Conservation (phyloP, 139 green algal species). For the Penium margaritaceum region DNA sequence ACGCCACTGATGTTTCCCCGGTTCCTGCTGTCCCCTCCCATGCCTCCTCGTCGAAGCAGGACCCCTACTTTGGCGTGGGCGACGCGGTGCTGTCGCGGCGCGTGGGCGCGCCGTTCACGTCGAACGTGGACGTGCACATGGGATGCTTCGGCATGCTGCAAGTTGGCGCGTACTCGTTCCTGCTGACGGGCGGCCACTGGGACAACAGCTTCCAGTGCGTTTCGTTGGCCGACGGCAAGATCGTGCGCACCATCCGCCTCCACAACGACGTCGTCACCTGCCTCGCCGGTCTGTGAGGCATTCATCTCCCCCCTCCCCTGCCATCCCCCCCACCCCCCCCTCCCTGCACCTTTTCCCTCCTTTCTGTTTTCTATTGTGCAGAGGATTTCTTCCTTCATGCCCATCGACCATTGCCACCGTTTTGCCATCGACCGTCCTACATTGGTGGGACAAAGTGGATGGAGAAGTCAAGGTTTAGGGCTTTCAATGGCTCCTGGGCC, state of each 20-base stretch:
- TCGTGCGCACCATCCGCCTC: constrained; percentile 51
- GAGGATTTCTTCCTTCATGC: too few relatives aligned
- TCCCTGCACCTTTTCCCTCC: too few relatives aligned
- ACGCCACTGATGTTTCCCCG: background rate
- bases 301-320: too few relatives aligned
- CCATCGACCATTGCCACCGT: too few relatives aligned
- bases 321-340: too few relatives aligned
- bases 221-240: background rate
- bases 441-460: too few relatives aligned
- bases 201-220: constrained; percentile 39
- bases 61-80: constrained; percentile 17
- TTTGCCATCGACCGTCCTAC: too few relatives aligned
- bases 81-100: background rate
- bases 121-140: background rate
- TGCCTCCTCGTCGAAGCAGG: constrained; percentile 1
- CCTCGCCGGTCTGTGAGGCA: constrained; percentile 25
- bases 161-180: background rate
- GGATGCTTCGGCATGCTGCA: constrained; percentile 15
- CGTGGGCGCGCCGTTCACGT: constrained; percentile 8
- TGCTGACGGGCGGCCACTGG: constrained; percentile 34
- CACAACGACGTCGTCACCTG: constrained; percentile 66
- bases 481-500: too few relatives aligned
- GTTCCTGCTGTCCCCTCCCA: background rate
- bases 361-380: too few relatives aligned
- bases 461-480: too few relatives aligned